Evolutionary conservation across 495 filamentous ascomycete species (phyloP).

Genomic region (Tuber microsphaerosporum): DNA sequence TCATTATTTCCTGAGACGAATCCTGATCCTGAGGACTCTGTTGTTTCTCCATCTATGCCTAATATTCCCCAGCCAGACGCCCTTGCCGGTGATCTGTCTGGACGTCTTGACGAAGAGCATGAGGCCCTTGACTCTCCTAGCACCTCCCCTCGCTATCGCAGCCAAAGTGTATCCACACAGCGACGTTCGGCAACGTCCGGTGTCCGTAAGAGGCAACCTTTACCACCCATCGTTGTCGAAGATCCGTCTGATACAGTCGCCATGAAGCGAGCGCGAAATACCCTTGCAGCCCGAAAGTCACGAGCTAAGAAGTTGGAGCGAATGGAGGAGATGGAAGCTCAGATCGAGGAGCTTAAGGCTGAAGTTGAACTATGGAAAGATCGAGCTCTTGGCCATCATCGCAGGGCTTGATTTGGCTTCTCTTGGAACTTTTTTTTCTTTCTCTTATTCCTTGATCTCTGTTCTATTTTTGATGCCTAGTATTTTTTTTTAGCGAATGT

Average conservation of each 20-base stretch:
- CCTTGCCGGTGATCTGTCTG: slow-evolving; percentile 38
- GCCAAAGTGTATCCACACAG: slow-evolving; percentile 47
- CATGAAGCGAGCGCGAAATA: slow-evolving; percentile 92
- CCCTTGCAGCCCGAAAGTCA: slow-evolving; percentile 89
- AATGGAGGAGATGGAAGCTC: slow-evolving; percentile 55
- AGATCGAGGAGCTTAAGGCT: slow-evolving; percentile 50
- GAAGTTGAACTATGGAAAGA: slow-evolving; percentile 50
- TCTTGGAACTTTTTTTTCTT: slow-evolving; percentile 13
- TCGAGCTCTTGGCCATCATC: slow-evolving; percentile 17
- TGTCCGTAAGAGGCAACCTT: slow-evolving; percentile 68
- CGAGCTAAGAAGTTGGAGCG: slow-evolving; percentile 71
- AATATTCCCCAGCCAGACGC: slow-evolving; percentile 39
- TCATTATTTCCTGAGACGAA: slow-evolving; percentile 61
- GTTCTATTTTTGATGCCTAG: slow-evolving; percentile 4
- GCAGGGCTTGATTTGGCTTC: slow-evolving; percentile 12
- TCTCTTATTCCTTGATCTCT: not conserved
- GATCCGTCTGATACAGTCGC: slow-evolving; percentile 66
- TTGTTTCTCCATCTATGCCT: slow-evolving; percentile 46
- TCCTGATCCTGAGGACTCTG: slow-evolving; percentile 36
- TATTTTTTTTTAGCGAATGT: not conserved
- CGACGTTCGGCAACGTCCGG: slow-evolving; percentile 65
- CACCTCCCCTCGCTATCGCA: slow-evolving; percentile 46
- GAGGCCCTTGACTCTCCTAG: slow-evolving; percentile 41
- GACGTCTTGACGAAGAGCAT: slow-evolving; percentile 45
- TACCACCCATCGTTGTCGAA: slow-evolving; percentile 68